Conservation (phyloP, 148 eudicot species). For the Linanthus parryae region DNA sequence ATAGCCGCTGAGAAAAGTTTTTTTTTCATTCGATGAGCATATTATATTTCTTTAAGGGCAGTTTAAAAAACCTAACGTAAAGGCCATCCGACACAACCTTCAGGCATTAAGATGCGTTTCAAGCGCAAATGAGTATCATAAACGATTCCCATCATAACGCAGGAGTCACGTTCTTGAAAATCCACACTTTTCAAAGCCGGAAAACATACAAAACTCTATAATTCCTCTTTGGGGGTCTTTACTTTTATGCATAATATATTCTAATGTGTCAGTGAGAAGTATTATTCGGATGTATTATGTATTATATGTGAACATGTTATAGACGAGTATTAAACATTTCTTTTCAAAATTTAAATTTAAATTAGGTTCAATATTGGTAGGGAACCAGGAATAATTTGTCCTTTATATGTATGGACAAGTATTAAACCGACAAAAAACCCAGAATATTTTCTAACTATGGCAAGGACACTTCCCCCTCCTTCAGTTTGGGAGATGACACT, state of each 20-base stretch:
- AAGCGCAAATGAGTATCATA: neutral
- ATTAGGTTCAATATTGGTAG: too few species aligned
- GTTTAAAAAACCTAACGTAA: neutral
- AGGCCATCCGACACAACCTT: neutral
- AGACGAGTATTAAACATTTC: too few species aligned
- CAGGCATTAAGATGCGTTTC: neutral
- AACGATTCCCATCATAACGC: neutral
- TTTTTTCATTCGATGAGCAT: neutral
- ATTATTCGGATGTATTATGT: too few species aligned
- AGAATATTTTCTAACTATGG: too few species aligned
- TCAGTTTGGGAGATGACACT: too few species aligned
- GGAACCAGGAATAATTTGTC: too few species aligned
- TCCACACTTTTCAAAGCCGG: neutral
- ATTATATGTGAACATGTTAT: too few species aligned
- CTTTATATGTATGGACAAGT: too few species aligned
- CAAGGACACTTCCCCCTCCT: too few species aligned
- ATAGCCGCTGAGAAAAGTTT: neutral
- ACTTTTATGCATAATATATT: slow-evolving; percentile 19
- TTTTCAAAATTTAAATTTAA: too few species aligned
- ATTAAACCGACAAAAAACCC: too few species aligned
- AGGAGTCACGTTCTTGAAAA: neutral
- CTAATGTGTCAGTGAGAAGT: too few species aligned
- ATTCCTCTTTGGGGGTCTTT: slow-evolving; percentile 6
- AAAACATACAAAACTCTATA: neutral
- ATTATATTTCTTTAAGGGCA: neutral